A percentile compares a stretch with the other conserved stretches of the same genome.
Conservation (phyloP, 2,329 filamentous ascomycete genomes). For the Balansia obtecta region DNA sequence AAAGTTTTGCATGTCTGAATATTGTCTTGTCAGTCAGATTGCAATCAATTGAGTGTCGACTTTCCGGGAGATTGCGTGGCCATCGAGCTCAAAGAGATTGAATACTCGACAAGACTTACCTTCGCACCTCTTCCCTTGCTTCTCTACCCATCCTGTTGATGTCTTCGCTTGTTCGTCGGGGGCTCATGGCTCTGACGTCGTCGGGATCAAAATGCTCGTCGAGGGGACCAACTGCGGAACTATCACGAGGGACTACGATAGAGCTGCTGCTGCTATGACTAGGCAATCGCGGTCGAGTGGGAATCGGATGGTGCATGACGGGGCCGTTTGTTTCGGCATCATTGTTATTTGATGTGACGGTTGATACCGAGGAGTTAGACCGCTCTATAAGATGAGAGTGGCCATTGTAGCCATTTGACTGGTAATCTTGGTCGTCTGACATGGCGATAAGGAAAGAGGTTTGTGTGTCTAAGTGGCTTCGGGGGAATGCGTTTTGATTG, state of each 20-base stretch:
- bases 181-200: slow-evolving; percentile 91
- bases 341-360: slow-evolving; percentile 22
- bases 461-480: not conserved
- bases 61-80: too few species aligned
- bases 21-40: not conserved
- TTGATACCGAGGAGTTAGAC: slow-evolving; percentile 24
- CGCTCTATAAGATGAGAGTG: slow-evolving; percentile 23
- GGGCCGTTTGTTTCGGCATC: slow-evolving; percentile 24
- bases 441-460: slow-evolving; percentile 4
- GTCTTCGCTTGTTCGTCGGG: slow-evolving; percentile 79
- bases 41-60: too few species aligned
- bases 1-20: slow-evolving; percentile 67
- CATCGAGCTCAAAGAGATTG: too few species aligned
- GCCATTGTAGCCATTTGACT: slow-evolving; percentile 12
- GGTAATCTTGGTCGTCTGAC: slow-evolving; percentile 14
- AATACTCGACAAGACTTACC: slow-evolving; percentile 24
- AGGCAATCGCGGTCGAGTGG: slow-evolving; percentile 52
- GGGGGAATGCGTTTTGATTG: too few species aligned
- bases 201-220: slow-evolving; percentile 71
- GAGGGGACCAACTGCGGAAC: slow-evolving; percentile 56
- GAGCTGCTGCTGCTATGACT: slow-evolving; percentile 72
- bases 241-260: slow-evolving; percentile 70
- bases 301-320: slow-evolving; percentile 37
- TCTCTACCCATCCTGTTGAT: slow-evolving; percentile 78
- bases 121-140: slow-evolving; percentile 54